Evolutionary conservation across 78 protist species (phyloP).

Genomic region (Dictyostelium intermedium): DNA sequence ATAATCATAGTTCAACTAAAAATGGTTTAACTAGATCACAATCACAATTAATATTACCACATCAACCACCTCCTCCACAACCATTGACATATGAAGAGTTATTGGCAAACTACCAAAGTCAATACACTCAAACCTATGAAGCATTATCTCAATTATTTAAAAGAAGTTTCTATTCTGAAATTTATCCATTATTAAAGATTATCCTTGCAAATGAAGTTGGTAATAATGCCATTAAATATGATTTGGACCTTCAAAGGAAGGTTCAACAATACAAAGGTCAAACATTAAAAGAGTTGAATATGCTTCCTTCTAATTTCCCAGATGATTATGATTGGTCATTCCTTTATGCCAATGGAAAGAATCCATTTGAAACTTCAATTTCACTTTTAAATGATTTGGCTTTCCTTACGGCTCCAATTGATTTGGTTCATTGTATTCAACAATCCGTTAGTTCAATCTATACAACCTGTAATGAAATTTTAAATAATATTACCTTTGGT

Average conservation of each 20-base stretch:
- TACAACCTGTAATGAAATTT: neutral
- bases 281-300: neutral
- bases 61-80: neutral
- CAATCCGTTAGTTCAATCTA: constrained; percentile 21
- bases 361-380: constrained; percentile 31
- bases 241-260: constrained; percentile 18
- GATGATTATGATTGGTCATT: constrained; percentile 10
- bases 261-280: neutral
- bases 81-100: neutral
- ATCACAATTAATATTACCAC: neutral
- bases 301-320: constrained; percentile 49
- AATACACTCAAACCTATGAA: neutral
- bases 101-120: neutral
- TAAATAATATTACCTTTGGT: constrained; percentile 12
- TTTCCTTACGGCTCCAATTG: constrained; percentile 28
- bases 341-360: neutral
- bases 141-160: constrained; percentile 13
- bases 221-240: neutral
- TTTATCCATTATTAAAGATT: constrained; percentile 24
- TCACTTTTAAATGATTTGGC: constrained; percentile 21
- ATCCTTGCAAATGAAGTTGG: constrained; percentile 14
- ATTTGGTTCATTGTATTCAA: constrained; percentile 46
- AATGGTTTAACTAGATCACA: neutral
- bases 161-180: constrained; percentile 26
- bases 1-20: neutral